Evolutionary conservation across 2,329 filamentous ascomycete species (phyloP).

Genomic region (Xylariaceae sp.): DNA sequence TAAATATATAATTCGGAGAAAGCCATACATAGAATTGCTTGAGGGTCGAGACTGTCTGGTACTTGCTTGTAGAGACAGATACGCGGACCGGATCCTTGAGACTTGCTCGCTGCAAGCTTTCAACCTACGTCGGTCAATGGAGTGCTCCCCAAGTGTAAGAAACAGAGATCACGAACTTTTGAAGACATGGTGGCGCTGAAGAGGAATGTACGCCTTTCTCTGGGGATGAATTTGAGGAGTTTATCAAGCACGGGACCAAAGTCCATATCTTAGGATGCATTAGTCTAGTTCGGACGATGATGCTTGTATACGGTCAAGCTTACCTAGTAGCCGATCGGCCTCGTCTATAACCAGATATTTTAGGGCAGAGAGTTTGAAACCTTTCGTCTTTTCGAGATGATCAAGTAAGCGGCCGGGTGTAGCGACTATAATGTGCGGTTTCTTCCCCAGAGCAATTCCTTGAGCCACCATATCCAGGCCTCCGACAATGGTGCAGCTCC

Average conservation of each 20-base stretch:
- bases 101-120: constrained; percentile 87
- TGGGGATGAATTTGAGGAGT: constrained; percentile 68
- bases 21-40: constrained; percentile 71
- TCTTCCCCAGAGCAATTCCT: constrained; percentile 85
- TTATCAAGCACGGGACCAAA: constrained; percentile 93
- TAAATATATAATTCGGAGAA: too few relatives aligned
- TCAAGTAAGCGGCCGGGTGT: constrained; percentile 89
- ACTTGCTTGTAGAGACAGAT: constrained; percentile 80
- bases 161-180: constrained; percentile 54
- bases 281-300: too few relatives aligned
- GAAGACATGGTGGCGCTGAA: constrained; percentile 95
- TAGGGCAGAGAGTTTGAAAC: constrained; percentile 81
- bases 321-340: constrained; percentile 85
- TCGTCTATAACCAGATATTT: constrained; percentile 96
- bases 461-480: constrained; percentile 97
- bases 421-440: constrained; percentile 91
- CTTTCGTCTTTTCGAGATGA: constrained; percentile 95
- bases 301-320: too few relatives aligned
- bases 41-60: constrained; percentile 89
- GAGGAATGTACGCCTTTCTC: constrained; percentile 72
- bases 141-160: background rate
- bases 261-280: too few relatives aligned
- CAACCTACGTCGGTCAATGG: constrained; percentile 56
- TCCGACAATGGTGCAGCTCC: constrained; percentile 85
- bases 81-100: constrained; percentile 84